A percentile compares a stretch with the other conserved stretches of the same genome.
These are phyloP conservation scores for Podospora appendiculata DNA, from an alignment of 495 filamentous ascomycete species.

Conservation along the genomic window DNA sequence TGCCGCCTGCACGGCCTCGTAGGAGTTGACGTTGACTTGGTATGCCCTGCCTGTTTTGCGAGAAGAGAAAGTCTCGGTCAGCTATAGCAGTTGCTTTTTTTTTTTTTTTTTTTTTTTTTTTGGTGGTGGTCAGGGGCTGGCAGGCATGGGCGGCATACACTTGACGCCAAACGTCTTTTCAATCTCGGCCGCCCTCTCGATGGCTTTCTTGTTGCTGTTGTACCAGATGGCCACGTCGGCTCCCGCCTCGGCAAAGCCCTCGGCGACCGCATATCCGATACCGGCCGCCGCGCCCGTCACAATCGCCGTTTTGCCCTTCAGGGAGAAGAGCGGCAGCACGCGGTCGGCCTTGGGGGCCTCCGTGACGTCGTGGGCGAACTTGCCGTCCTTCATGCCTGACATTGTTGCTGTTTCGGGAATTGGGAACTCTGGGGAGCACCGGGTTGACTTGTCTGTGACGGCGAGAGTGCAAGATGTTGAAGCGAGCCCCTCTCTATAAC, in stretches of 20 bases:
- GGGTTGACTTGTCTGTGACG: no score
- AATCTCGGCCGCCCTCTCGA: constrained; percentile 64
- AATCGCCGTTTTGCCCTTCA: constrained; percentile 78
- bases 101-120: no score
- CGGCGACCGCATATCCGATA: constrained; percentile 72
- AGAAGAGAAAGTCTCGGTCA: neutral
- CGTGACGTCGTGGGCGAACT: constrained; percentile 55
- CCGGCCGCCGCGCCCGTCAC: constrained; percentile 76
- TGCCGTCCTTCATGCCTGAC: constrained; percentile 35
- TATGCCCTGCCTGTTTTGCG: constrained; percentile 61
- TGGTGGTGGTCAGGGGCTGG: neutral
- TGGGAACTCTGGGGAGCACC: no score
- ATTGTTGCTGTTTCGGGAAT: no score
- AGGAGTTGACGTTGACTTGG: constrained; percentile 57
- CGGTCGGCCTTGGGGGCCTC: constrained; percentile 50
- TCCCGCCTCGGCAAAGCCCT: constrained; percentile 70
- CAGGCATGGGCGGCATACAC: constrained; percentile 42
- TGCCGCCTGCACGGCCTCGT: constrained; percentile 48
- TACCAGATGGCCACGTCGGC: constrained; percentile 88
- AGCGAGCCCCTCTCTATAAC: no score
- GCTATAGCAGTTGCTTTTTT: no score
- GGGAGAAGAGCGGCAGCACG: constrained; percentile 72
- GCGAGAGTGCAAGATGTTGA: no score
- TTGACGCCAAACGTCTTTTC: constrained; percentile 72
- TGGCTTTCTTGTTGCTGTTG: constrained; percentile 64